Evolutionary conservation across 2,329 filamentous ascomycete species (phyloP).

Genomic region (Capronia epimyces): DNA sequence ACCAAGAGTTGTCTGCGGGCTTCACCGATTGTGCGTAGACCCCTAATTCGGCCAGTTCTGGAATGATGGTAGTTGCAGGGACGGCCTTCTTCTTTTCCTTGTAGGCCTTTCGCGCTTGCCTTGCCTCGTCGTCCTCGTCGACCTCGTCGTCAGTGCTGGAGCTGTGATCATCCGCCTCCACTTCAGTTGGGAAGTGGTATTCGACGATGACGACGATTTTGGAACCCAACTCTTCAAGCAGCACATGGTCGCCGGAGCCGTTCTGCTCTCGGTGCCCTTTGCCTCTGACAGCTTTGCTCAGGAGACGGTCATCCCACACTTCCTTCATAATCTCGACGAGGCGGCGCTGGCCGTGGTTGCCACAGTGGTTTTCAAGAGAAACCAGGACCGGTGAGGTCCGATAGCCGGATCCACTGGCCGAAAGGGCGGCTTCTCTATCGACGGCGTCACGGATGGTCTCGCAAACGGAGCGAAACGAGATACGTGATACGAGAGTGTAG

Average conservation of each 20-base stretch:
- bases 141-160: constrained; percentile 13
- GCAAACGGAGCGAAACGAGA: constrained; percentile 26
- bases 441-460: constrained; percentile 28
- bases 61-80: constrained; percentile 20
- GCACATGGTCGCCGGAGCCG: constrained; percentile 24
- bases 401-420: constrained; percentile 11
- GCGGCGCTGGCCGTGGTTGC: constrained; percentile 21
- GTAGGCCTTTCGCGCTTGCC: constrained; percentile 18
- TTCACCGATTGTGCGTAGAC: constrained; percentile 29
- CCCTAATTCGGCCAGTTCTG: constrained; percentile 28
- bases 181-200: constrained; percentile 25
- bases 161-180: constrained; percentile 5
- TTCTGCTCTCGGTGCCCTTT: constrained; percentile 25
- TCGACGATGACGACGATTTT: constrained; percentile 29
- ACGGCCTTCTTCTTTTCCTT: constrained; percentile 23
- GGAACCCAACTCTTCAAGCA: constrained; percentile 23
- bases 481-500: constrained; percentile 25
- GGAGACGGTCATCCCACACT: constrained; percentile 25
- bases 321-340: constrained; percentile 27
- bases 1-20: constrained; percentile 27
- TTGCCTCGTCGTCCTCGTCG: constrained; percentile 17
- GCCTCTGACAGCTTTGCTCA: constrained; percentile 23
- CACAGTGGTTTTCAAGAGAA: constrained; percentile 28
- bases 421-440: constrained; percentile 21
- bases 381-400: constrained; percentile 22